Conservation (phyloP, 352 stramenopile species). For the Globisporangium acanthophoron region DNA sequence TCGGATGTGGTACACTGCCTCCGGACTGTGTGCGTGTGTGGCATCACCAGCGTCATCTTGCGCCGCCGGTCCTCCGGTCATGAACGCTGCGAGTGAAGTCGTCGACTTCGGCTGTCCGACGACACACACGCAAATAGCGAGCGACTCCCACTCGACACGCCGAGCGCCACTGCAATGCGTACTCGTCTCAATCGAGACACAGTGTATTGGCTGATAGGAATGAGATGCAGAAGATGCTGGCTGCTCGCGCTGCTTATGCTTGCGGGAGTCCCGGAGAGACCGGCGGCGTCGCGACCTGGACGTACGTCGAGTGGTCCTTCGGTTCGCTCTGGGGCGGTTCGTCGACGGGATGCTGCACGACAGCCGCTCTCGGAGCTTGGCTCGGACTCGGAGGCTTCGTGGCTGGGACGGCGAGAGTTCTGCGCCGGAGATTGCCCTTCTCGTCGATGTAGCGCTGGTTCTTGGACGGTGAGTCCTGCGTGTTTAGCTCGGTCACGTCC, state of each 20-base stretch:
- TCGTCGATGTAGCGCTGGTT: slow-evolving; percentile 38
- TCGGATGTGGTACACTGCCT: slow-evolving; percentile 34
- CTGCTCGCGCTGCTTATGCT: not conserved
- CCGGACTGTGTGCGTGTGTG: not conserved
- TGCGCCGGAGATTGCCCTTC: slow-evolving; percentile 40
- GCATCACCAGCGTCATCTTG: slow-evolving; percentile 1
- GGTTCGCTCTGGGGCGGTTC: not conserved
- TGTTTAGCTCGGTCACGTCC: slow-evolving; percentile 36
- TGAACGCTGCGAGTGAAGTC: not conserved
- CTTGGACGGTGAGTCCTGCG: slow-evolving; percentile 28
- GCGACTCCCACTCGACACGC: no score
- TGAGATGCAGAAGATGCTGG: not conserved
- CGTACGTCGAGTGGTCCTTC: not conserved
- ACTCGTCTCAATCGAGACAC: not conserved
- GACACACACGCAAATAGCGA: no score
- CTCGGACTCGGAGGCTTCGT: not conserved
- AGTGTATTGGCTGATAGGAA: not conserved
- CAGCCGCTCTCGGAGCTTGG: not conserved
- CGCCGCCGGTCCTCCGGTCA: not conserved
- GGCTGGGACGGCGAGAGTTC: not conserved
- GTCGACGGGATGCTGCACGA: not conserved
- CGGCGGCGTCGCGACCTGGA: slow-evolving; percentile 9
- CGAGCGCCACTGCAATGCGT: not conserved
- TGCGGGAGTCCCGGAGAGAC: not conserved
- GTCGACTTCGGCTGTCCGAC: no score